Base-by-base conservation (phyloP, 805 yeast genomes). In the Saccharomycopsis fodiens region DNA sequence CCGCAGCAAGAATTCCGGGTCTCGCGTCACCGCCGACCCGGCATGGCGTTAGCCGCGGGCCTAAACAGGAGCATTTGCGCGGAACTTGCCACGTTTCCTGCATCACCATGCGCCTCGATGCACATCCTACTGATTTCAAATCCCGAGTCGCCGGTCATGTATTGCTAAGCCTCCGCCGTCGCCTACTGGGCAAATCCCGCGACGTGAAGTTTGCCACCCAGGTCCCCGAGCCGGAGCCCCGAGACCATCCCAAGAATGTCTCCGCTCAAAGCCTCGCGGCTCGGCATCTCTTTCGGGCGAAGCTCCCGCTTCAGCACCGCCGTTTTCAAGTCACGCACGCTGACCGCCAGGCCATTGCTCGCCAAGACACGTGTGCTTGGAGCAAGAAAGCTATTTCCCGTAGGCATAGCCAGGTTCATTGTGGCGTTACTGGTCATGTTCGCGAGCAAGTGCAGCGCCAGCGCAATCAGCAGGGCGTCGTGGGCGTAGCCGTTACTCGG, bases 391-490 rank as follows among this genome's bases (percentile, higher is more conserved):
- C 15, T 5, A 6, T 23, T 34, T 3, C 17, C 29, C n/a, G 39
- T 19, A 29, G 40, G 20, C 17, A 15, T 21, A 19, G n/a, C 13
- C 17, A 25, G 25, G 12, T 42, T n/a, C 3, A 38, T 17, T 17
- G 36, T n/a, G 4, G 36, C 30, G 19, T 29, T 20, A n/a, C 35
- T 39, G 3, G 42, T 42, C 19, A 46, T 19, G 20, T 36, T 36
- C 7, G 44, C 47, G 10, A 35, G 12, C n/a, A 47, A 22, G 12
- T 25, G 29, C 12, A 36, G 30, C 3, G 44, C 15, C 3, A 47
- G 40, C 16, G 44, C 42, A 21, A 40, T 22, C 12, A 23, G 25
- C 16, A 39, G 19, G n/a, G 39, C 44, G 40, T 44, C 46, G 16
- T 29, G 36, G 23, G 12, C 4, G 39, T n/a, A 7, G 32, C 15